Percentiles rank a stretch among this genome's conserved stretches.
These are phyloP conservation scores for Trypanosoma scelopori DNA, from an alignment of 208 protist genomes.

Conservation along the genomic window DNA sequence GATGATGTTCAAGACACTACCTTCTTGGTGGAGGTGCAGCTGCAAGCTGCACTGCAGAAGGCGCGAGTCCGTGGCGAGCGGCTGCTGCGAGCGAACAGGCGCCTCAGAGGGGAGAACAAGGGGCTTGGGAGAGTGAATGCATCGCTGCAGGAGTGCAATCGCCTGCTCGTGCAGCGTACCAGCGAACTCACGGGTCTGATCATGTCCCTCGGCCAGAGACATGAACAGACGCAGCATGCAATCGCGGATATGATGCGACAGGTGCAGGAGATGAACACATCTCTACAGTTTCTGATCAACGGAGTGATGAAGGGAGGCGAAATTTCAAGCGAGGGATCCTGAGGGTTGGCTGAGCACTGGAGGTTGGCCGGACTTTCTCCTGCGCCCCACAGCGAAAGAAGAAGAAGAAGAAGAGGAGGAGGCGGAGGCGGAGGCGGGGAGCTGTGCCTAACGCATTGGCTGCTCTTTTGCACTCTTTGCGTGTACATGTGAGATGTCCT, in stretches of 20 bases:
- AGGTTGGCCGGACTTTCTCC: too few species aligned
- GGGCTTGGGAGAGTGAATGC: neutral
- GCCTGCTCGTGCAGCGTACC: neutral
- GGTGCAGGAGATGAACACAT: constrained; percentile 11
- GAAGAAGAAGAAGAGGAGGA: neutral
- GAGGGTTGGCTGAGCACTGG: too few species aligned
- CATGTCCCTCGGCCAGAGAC: neutral
- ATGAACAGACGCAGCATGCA: constrained; percentile 1
- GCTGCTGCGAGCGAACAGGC: constrained; percentile 7
- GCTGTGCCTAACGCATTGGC: too few species aligned
- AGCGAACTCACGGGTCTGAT: constrained; percentile 1
- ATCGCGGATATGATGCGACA: constrained; percentile 3
- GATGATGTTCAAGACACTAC: neutral
- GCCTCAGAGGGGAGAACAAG: constrained; percentile 5
- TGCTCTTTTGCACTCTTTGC: neutral
- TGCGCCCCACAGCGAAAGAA: neutral
- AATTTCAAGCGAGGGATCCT: too few species aligned
- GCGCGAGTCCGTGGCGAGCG: neutral
- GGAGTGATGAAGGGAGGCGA: neutral
- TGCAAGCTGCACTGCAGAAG: neutral
- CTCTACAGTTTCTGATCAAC: constrained; percentile 12
- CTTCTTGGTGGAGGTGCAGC: neutral
- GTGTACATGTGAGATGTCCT: neutral
- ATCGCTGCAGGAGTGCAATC: constrained; percentile 12
- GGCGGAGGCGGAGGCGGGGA: too few species aligned